Base-by-base conservation (phyloP, 441 rosid genomes). In the Eutrema salsugineum region DNA sequence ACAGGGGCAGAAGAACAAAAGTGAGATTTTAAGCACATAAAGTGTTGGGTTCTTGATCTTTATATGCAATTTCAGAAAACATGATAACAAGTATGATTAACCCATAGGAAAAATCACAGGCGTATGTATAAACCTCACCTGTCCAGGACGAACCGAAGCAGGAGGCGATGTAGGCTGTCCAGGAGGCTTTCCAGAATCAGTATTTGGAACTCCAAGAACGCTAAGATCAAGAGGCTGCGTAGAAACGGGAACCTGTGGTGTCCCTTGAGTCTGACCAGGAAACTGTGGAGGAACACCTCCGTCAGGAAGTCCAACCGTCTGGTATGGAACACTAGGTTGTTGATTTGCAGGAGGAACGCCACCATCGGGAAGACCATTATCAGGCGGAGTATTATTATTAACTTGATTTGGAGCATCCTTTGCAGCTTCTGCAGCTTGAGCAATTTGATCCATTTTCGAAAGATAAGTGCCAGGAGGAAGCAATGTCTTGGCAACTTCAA, bases 151-250 rank as follows among this genome's bases (percentile, higher is more conserved):
- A 78, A 95, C 97, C 17, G 93, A 67, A 54, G 84, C 66, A 33
- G 93, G 93, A 24, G 85, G 83, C 40, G 91, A 68, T 53, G 87
- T 71, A 63, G 90, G 78, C 50, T 62, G 86, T 8, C 55, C 77
- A 55, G 84, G 57, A 69, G 92, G 83, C 76, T 93, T 95, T 69
- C 83, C 92, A 36, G 93, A 82, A 75, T 92, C 91, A 32, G 91
- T 72, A 77, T 81, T 81, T 58, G 87, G 79, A 72, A 85, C 94
- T 75, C 98, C 97, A 56, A 95, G 99, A 39, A 81, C 83, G 56
- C 97, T 95, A 68, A 95, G 97, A 83, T 93, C 98, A 77, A 95
- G 97, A 76, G 98, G 97, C 66, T 89, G 94, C 1, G 88, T 73
- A 54, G 91, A 84, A 56, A 83, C 53, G 3, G 87, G 86, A 36